These are phyloP conservation scores for Boehmeria nivea DNA, from an alignment of 306 rosid genomes.

Conservation along the genomic window DNA sequence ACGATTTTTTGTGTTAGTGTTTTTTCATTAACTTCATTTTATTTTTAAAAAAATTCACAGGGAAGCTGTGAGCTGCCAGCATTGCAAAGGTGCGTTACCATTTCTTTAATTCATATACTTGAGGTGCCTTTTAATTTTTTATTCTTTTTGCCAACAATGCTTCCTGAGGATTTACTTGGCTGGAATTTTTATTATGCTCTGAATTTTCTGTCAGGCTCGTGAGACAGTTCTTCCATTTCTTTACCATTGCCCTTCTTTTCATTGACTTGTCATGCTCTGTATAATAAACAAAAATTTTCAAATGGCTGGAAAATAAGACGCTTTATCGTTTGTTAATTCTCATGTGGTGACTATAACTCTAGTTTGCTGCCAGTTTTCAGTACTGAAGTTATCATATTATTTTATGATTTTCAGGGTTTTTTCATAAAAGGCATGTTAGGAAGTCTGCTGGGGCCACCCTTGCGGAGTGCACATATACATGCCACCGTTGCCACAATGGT, in stretches of 20 bases:
- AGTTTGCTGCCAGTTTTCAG: background rate
- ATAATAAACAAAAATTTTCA: too few species aligned
- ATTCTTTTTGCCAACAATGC: background rate
- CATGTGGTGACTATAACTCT: too few species aligned
- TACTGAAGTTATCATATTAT: slow-evolving; percentile 1
- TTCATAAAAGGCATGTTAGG: slow-evolving; percentile 83
- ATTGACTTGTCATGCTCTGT: too few species aligned
- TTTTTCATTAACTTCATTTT: slow-evolving; percentile 8
- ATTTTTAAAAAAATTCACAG: slow-evolving; percentile 32
- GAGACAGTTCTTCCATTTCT: too few species aligned
- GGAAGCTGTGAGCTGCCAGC: slow-evolving; percentile 80
- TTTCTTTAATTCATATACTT: background rate
- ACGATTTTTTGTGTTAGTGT: background rate
- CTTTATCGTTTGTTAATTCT: too few species aligned
- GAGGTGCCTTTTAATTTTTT: background rate
- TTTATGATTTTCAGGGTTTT: slow-evolving; percentile 50
- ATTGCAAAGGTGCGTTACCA: slow-evolving; percentile 59
- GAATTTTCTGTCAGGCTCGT: too few species aligned
- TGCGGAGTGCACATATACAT: slow-evolving; percentile 47
- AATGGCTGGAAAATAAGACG: too few species aligned
- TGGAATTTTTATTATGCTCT: too few species aligned
- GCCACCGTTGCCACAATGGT: slow-evolving; percentile 65
- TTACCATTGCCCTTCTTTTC: too few species aligned
- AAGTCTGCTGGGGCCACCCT: slow-evolving; percentile 48
- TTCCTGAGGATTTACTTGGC: too few species aligned